Conservation (phyloP, 495 filamentous ascomycete genomes). For the Aspergillus campestris region DNA sequence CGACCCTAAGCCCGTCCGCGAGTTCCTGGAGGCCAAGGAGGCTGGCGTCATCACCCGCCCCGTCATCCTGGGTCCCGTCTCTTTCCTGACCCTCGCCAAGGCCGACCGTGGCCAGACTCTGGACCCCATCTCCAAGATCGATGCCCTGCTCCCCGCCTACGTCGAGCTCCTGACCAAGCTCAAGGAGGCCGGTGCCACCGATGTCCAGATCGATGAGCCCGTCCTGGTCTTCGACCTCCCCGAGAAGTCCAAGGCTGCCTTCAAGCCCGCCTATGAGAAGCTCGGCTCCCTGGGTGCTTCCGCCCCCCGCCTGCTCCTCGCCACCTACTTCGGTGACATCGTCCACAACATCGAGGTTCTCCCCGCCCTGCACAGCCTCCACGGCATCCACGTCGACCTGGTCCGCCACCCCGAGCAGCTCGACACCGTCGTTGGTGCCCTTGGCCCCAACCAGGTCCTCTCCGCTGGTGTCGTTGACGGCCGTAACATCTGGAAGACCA, state of each 20-base stretch:
- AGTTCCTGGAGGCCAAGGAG: slow-evolving; percentile 96
- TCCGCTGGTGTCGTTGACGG: slow-evolving; percentile 95
- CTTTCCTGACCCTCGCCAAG: slow-evolving; percentile 93
- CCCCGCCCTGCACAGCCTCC: slow-evolving; percentile 53
- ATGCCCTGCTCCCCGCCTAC: slow-evolving; percentile 87
- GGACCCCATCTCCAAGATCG: slow-evolving; percentile 83
- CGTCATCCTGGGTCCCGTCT: slow-evolving; percentile 90
- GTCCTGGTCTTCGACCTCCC: slow-evolving; percentile 88
- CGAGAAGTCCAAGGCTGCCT: slow-evolving; percentile 82
- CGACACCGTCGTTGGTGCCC: slow-evolving; percentile 60
- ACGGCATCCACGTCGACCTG: slow-evolving; percentile 88
- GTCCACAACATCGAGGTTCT: slow-evolving; percentile 95
- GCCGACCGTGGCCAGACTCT: slow-evolving; percentile 89
- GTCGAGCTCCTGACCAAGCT: slow-evolving; percentile 81
- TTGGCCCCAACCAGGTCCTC: slow-evolving; percentile 79
- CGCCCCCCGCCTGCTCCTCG: slow-evolving; percentile 72
- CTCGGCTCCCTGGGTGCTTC: slow-evolving; percentile 64
- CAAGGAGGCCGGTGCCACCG: slow-evolving; percentile 89
- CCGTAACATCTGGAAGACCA: slow-evolving; percentile 99
- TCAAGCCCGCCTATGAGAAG: slow-evolving; percentile 95
- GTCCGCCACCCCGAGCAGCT: slow-evolving; percentile 98
- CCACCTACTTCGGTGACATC: slow-evolving; percentile 99
- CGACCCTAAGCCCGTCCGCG: slow-evolving; percentile 84
- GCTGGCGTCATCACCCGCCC: slow-evolving; percentile 88
- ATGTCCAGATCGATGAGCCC: slow-evolving; percentile 96